Evolutionary conservation across 2,329 filamentous ascomycete genomes (phyloP).

Genomic region (Sclerotiophoma versabilis): DNA sequence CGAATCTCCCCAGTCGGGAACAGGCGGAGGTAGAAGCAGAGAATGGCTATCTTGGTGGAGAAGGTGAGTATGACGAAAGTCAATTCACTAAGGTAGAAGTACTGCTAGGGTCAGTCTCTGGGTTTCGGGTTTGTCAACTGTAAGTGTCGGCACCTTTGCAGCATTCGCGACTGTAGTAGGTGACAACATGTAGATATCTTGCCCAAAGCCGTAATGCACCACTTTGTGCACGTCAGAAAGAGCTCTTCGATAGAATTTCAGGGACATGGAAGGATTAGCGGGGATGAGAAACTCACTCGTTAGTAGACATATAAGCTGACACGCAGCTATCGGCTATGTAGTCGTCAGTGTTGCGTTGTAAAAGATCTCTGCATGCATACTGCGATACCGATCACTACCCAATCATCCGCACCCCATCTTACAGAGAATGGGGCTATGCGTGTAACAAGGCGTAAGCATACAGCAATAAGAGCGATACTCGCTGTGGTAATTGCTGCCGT

Average conservation of each 20-base stretch:
- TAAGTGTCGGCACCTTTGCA: neutral
- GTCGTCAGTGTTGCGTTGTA: neutral
- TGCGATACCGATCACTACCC: neutral
- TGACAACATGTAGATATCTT: constrained; percentile 1
- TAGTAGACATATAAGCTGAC: neutral
- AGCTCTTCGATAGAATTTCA: neutral
- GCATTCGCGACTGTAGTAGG: neutral
- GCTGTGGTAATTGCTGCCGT: neutral
- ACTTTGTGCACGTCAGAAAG: neutral
- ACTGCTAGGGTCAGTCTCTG: neutral
- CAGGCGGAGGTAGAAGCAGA: constrained; percentile 1
- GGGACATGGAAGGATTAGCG: neutral
- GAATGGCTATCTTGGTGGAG: neutral
- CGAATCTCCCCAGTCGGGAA: neutral
- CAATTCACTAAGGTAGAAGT: neutral
- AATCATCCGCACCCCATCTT: neutral
- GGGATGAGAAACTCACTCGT: neutral
- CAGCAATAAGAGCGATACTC: neutral
- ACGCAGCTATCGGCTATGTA: neutral
- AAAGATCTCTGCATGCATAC: neutral
- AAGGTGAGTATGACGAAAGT: neutral
- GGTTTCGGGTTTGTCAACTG: neutral
- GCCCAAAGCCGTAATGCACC: neutral
- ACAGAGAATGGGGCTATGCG: neutral
- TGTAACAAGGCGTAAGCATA: neutral